Percentiles rank a stretch among this genome's conserved stretches.
These are phyloP conservation scores for Cordyceps tenuipes DNA, from an alignment of 2,329 filamentous ascomycete genomes.

Conservation along the genomic window DNA sequence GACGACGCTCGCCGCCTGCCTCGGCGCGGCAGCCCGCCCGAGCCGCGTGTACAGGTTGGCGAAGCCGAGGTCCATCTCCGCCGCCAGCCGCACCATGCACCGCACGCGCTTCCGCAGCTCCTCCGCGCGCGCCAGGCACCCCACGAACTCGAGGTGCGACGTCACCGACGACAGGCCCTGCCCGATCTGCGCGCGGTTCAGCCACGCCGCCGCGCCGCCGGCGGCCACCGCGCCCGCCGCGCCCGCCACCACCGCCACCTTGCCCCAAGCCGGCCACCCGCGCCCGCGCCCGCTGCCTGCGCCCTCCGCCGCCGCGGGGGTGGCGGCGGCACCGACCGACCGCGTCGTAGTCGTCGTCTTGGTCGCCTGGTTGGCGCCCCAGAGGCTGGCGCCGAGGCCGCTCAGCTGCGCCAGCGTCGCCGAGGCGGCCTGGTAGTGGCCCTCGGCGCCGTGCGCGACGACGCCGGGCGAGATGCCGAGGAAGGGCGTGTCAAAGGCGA, in stretches of 20 bases:
- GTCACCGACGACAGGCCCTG: slow-evolving; percentile 74
- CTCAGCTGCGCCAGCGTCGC: slow-evolving; percentile 59
- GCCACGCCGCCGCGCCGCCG: slow-evolving; percentile 76
- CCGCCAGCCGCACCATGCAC: slow-evolving; percentile 56
- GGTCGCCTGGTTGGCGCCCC: slow-evolving; percentile 44
- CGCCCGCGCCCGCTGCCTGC: slow-evolving; percentile 15
- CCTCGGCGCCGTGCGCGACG: slow-evolving; percentile 79
- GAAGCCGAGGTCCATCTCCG: slow-evolving; percentile 64
- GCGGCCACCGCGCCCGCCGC: slow-evolving; percentile 76
- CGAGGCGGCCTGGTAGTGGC: slow-evolving; percentile 68
- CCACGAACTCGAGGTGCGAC: slow-evolving; percentile 89
- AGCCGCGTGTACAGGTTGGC: slow-evolving; percentile 82
- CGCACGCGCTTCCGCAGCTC: slow-evolving; percentile 68
- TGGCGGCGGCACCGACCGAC: not conserved
- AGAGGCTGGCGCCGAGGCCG: slow-evolving; percentile 60
- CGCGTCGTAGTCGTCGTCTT: slow-evolving; percentile 21
- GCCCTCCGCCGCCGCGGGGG: slow-evolving; percentile 5
- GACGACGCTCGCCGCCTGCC: slow-evolving; percentile 44
- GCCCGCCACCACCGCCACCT: slow-evolving; percentile 76
- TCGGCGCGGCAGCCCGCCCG: slow-evolving; percentile 55
- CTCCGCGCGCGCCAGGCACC: slow-evolving; percentile 74
- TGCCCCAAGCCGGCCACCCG: slow-evolving; percentile 74
- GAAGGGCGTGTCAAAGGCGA: slow-evolving; percentile 93
- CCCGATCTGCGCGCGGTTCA: slow-evolving; percentile 71
- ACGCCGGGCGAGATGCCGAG: slow-evolving; percentile 73